Conservation (phyloP, 495 filamentous ascomycete genomes). For the Lasiosphaeria miniovina region DNA sequence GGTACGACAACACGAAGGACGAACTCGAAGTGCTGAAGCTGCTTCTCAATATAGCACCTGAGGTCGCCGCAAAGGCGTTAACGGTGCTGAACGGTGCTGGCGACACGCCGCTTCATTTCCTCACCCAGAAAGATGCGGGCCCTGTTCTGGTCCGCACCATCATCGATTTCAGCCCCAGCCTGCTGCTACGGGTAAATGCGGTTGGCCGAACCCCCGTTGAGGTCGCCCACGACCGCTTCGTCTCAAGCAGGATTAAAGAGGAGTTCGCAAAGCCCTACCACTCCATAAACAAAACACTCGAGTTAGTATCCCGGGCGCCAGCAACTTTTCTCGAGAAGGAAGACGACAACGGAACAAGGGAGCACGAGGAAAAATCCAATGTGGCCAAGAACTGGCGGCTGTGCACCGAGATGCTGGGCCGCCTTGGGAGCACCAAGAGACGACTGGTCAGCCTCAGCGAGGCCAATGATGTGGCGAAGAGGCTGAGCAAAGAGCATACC, state of each 20-base stretch:
- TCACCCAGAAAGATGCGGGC: slow-evolving; percentile 39
- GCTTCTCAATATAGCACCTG: slow-evolving; percentile 50
- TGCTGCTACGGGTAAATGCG: slow-evolving; percentile 66
- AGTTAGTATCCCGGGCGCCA: not conserved
- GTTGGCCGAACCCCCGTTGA: slow-evolving; percentile 68
- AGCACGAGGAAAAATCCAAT: slow-evolving; percentile 17
- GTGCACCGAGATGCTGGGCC: slow-evolving; percentile 26
- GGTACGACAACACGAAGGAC: slow-evolving; percentile 7
- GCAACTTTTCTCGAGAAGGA: slow-evolving; percentile 5
- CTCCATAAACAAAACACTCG: not conserved
- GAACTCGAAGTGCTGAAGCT: slow-evolving; percentile 34
- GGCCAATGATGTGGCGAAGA: slow-evolving; percentile 68
- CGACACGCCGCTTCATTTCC: slow-evolving; percentile 61
- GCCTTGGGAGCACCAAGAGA: slow-evolving; percentile 42
- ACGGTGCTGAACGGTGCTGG: slow-evolving; percentile 63
- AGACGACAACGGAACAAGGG: not conserved
- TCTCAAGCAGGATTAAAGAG: slow-evolving; percentile 21
- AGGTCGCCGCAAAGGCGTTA: slow-evolving; percentile 44
- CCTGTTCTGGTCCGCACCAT: slow-evolving; percentile 43
- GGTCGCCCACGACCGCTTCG: slow-evolving; percentile 54
- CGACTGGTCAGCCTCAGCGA: slow-evolving; percentile 65
- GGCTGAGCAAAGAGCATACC: slow-evolving; percentile 46
- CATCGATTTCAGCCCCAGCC: slow-evolving; percentile 52
- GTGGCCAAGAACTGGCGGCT: slow-evolving; percentile 30
- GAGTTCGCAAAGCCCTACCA: not conserved